phyloP scores from a whole-genome alignment of 208 protist genomes.

The Acanthamoeba sp. region DNA sequence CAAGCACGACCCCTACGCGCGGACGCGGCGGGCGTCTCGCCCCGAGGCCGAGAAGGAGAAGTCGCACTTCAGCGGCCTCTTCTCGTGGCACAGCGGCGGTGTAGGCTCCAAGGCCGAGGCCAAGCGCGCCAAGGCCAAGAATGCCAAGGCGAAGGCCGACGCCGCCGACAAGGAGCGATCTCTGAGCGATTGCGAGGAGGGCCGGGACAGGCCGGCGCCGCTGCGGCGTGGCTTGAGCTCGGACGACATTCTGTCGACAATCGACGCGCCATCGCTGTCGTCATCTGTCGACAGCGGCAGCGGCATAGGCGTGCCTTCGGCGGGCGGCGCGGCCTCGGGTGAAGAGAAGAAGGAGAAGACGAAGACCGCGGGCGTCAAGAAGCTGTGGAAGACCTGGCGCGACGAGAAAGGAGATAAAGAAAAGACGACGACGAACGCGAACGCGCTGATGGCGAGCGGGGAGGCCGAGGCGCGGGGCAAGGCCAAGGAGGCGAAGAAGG shows the following conservation, averaged over 20 bases:
- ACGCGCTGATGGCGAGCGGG: neutral
- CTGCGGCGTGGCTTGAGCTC: neutral
- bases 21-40: neutral
- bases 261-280: no score
- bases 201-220: neutral
- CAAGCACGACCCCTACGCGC: neutral
- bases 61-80: neutral
- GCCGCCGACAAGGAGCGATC: neutral
- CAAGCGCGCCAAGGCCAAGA: neutral
- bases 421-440: neutral
- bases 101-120: no score
- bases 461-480: neutral
- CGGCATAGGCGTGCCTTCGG: neutral
- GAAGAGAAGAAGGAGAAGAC: neutral
- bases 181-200: neutral
- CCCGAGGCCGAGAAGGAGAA: neutral
- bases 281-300: no score
- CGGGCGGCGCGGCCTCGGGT: neutral
- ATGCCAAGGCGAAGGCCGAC: neutral
- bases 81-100: neutral
- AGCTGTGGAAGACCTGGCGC: constrained; percentile 4
- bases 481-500: neutral
- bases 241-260: neutral
- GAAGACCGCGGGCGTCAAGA: neutral
- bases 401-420: neutral